phyloP scores from a whole-genome alignment of 2,329 filamentous ascomycete genomes.

The Fusarium poae region DNA sequence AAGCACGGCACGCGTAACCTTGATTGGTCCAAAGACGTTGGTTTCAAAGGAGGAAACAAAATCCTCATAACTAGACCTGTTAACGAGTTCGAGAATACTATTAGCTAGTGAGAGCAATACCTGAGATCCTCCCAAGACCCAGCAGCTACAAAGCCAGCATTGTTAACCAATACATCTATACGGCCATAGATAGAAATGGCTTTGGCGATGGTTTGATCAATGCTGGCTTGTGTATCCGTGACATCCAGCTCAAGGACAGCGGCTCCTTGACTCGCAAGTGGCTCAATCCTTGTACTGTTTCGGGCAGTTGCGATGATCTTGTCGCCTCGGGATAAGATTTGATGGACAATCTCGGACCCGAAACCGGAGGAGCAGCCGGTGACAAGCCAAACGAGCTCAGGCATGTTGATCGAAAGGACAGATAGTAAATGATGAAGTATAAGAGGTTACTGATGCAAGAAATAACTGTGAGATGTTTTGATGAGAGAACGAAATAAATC shows the following conservation, averaged over 20 bases:
- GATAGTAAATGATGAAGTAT: background rate
- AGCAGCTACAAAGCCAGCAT: conserved; percentile 51
- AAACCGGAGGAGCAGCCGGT: conserved; percentile 54
- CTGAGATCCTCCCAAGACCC: conserved; percentile 50
- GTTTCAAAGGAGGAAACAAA: conserved; percentile 25
- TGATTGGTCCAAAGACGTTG: conserved; percentile 22
- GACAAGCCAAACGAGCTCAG: conserved; percentile 52
- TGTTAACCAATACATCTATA: conserved; percentile 54
- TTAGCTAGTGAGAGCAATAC: conserved; percentile 22
- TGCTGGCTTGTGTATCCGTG: conserved; percentile 26
- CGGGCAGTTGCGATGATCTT: conserved; percentile 51
- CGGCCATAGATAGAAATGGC: conserved; percentile 51
- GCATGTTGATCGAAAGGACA: conserved; percentile 32
- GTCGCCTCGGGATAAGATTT: conserved; percentile 48
- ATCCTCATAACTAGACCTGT: conserved; percentile 1
- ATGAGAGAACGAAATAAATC: no score
- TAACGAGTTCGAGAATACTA: background rate
- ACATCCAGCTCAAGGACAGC: conserved; percentile 51
- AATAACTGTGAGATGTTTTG: no score
- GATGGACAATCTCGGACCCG: conserved; percentile 43
- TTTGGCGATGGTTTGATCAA: conserved; percentile 42
- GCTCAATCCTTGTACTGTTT: conserved; percentile 40
- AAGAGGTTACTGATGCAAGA: no score
- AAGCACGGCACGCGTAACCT: conserved; percentile 15
- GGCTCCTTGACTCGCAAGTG: conserved; percentile 1